Conservation (phyloP, 2,329 filamentous ascomycete genomes). For the Exophiala mesophila region DNA sequence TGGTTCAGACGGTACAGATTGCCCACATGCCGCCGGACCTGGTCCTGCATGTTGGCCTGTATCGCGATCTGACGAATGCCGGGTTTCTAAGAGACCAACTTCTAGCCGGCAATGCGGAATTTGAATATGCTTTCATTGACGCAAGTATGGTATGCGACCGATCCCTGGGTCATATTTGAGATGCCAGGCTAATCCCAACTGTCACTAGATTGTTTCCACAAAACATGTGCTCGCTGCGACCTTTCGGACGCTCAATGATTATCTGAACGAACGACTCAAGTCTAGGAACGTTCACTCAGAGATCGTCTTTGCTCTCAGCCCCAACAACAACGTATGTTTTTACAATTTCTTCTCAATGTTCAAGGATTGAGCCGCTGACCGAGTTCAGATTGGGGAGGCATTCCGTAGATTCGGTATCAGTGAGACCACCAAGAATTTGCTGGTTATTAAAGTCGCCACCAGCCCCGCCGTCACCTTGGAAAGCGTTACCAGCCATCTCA, state of each 20-base stretch:
- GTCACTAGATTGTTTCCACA: constrained; percentile 60
- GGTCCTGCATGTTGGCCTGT: constrained; percentile 68
- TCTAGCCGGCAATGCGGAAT: constrained; percentile 74
- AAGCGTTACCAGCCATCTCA: constrained; percentile 58
- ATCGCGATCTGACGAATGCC: constrained; percentile 71
- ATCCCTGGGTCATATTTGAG: not conserved
- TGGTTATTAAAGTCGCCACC: constrained; percentile 73
- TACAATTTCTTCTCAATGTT: constrained; percentile 39
- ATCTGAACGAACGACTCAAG: constrained; percentile 58
- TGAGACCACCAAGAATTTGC: constrained; percentile 63
- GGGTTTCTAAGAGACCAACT: constrained; percentile 75
- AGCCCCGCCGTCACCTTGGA: constrained; percentile 43
- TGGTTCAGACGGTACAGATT: constrained; percentile 63
- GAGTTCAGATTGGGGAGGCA: constrained; percentile 73
- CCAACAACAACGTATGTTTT: constrained; percentile 64
- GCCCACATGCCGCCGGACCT: constrained; percentile 68
- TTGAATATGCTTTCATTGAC: constrained; percentile 92
- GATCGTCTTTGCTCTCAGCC: constrained; percentile 72
- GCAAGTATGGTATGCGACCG: constrained; percentile 60
- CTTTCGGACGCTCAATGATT: constrained; percentile 69
- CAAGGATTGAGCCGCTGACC: constrained; percentile 4
- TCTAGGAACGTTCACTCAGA: constrained; percentile 87
- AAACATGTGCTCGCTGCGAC: constrained; percentile 69
- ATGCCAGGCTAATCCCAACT: not conserved
- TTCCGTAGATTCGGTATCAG: constrained; percentile 84